Conservation (phyloP, 768 basidiomycete genomes). For the Saitozyma podzolica region DNA sequence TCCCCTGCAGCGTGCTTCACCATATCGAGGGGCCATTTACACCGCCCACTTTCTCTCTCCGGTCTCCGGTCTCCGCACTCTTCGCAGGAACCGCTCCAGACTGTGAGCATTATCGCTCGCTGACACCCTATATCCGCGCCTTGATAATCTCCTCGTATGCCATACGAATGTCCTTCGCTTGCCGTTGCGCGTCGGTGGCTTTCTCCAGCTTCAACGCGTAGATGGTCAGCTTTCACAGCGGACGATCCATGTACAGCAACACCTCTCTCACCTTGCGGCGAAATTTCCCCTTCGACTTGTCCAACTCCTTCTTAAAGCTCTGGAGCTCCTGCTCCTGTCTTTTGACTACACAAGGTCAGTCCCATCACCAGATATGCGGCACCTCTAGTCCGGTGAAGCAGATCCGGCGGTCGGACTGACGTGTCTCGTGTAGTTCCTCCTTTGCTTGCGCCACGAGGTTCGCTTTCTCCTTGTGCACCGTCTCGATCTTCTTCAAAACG, state of each 20-base stretch:
- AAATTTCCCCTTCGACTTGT: slow-evolving; percentile 8
- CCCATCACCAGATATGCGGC: too few relatives aligned
- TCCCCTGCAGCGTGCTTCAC: neutral
- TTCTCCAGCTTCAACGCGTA: slow-evolving; percentile 11
- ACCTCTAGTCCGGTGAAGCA: too few relatives aligned
- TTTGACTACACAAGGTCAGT: slow-evolving; percentile 8
- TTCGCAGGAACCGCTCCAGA: neutral
- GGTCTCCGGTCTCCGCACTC: neutral
- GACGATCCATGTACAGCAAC: neutral
- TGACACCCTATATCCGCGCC: neutral
- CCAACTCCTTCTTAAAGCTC: slow-evolving; percentile 4
- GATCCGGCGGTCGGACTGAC: neutral
- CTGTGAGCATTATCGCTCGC: neutral
- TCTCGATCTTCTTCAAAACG: slow-evolving; percentile 5
- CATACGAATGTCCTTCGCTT: slow-evolving; percentile 18
- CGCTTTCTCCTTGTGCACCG: slow-evolving; percentile 6
- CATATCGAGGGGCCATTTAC: neutral
- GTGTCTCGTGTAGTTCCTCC: slow-evolving; percentile 6
- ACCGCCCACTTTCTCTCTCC: neutral
- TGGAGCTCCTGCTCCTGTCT: slow-evolving; percentile 14
- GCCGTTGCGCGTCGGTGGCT: slow-evolving; percentile 11
- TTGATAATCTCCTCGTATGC: slow-evolving; percentile 1
- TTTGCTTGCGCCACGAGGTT: neutral
- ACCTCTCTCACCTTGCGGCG: slow-evolving; percentile 5
- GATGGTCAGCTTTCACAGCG: neutral